Percentiles rank a stretch among this genome's conserved stretches.
These are phyloP conservation scores for Mycena galopus DNA, from an alignment of 768 basidiomycete genomes.

Conservation along the genomic window DNA sequence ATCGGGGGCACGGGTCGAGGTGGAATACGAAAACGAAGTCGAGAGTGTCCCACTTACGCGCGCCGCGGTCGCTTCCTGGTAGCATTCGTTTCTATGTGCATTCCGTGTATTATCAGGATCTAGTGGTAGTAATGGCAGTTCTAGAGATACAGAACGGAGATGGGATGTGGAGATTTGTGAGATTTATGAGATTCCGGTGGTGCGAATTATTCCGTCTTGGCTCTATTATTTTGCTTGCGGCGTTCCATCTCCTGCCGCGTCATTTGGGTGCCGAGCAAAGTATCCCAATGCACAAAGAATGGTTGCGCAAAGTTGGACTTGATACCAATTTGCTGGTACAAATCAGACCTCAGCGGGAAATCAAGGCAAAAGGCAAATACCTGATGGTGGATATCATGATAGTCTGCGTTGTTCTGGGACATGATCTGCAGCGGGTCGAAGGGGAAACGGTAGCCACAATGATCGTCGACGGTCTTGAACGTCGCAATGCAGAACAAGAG, in stretches of 20 bases:
- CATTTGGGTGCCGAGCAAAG: slow-evolving; percentile 86
- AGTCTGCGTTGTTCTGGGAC: slow-evolving; percentile 92
- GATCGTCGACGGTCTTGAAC: slow-evolving; percentile 95
- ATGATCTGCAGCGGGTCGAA: slow-evolving; percentile 93
- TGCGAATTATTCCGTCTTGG: slow-evolving; percentile 47
- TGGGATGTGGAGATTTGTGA: background rate
- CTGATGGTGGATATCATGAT: slow-evolving; percentile 99
- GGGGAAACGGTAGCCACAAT: slow-evolving; percentile 91
- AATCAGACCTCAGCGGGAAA: slow-evolving; percentile 11
- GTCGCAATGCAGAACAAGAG: slow-evolving; percentile 88
- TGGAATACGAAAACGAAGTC: slow-evolving; percentile 97
- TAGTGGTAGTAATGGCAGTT: slow-evolving; percentile 26
- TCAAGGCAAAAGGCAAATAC: slow-evolving; percentile 52
- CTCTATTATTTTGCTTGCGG: slow-evolving; percentile 54
- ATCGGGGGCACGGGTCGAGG: slow-evolving; percentile 71
- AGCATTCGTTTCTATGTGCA: slow-evolving; percentile 38
- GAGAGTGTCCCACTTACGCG: slow-evolving; percentile 72
- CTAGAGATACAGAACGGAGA: slow-evolving; percentile 7
- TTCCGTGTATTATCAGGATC: slow-evolving; percentile 32
- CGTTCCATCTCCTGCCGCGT: slow-evolving; percentile 74
- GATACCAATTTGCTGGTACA: slow-evolving; percentile 77
- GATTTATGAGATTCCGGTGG: background rate
- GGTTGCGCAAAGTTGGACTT: slow-evolving; percentile 97
- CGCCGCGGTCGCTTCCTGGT: slow-evolving; percentile 68
- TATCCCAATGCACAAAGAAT: slow-evolving; percentile 97